Percentiles rank a stretch among this genome's conserved stretches.
Evolutionary conservation across 345 rosid species (phyloP).

Genomic region (Salix brachista): DNA sequence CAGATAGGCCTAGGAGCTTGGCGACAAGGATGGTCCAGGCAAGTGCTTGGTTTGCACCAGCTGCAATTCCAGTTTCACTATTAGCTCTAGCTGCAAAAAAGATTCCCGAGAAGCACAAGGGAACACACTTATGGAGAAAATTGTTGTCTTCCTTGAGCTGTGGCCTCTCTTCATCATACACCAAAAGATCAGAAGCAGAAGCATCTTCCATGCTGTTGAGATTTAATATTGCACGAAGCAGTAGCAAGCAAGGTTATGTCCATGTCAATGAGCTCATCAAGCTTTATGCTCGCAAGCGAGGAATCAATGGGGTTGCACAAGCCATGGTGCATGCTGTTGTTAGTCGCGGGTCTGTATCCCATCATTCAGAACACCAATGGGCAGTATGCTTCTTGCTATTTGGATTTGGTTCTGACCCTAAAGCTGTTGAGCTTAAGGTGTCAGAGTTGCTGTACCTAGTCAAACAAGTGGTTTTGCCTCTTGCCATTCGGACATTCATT

Average conservation of each 20-base stretch:
- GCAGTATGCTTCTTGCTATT: conserved; percentile 71
- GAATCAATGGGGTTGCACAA: conserved; percentile 42
- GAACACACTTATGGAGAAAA: conserved; percentile 54
- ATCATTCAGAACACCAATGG: conserved; percentile 76
- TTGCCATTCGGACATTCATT: conserved; percentile 67
- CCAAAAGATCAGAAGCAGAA: conserved; percentile 68
- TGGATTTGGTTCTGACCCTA: conserved; percentile 68
- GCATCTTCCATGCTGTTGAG: conserved; percentile 78
- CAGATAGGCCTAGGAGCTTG: conserved; percentile 80
- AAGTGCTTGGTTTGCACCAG: conserved; percentile 92
- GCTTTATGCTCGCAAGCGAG: conserved; percentile 61
- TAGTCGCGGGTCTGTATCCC: conserved; percentile 49
- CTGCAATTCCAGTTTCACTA: conserved; percentile 62
- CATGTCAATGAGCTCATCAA: conserved; percentile 64
- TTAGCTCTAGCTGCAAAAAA: conserved; percentile 72
- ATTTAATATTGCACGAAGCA: conserved; percentile 73
- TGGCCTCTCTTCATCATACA: conserved; percentile 56
- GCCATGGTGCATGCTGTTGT: conserved; percentile 74
- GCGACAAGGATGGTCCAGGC: conserved; percentile 90
- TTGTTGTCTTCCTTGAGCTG: conserved; percentile 57
- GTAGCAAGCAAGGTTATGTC: conserved; percentile 54
- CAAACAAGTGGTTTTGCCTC: conserved; percentile 66
- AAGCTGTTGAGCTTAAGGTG: conserved; percentile 59
- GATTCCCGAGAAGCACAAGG: conserved; percentile 63
- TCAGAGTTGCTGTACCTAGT: conserved; percentile 55